phyloP scores from a whole-genome alignment of 257 asterid species.

The Pogostemon cablin region DNA sequence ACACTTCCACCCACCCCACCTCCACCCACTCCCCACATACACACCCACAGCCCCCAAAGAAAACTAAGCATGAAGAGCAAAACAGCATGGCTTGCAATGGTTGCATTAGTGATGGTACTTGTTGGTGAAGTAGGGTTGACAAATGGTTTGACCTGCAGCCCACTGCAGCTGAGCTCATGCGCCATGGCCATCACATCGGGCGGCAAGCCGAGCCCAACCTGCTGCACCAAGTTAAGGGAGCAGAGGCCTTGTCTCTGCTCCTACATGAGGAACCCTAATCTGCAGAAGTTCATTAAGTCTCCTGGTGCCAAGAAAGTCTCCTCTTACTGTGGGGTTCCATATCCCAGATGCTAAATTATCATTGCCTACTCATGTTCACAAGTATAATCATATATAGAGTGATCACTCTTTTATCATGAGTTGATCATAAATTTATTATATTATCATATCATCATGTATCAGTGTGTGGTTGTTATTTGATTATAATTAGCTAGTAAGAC shows the following conservation, averaged over 20 bases:
- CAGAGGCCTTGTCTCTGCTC: constrained; percentile 81
- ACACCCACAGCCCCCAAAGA: not conserved
- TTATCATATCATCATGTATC: too few species aligned
- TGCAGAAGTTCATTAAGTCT: constrained; percentile 70
- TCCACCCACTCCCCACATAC: not conserved
- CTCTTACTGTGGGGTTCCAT: constrained; percentile 53
- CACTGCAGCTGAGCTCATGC: constrained; percentile 75
- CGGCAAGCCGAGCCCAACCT: constrained; percentile 46
- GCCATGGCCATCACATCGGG: constrained; percentile 68
- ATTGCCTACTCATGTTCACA: not conserved
- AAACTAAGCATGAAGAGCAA: constrained; percentile 36
- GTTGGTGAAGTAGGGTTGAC: constrained; percentile 41
- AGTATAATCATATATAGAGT: not conserved
- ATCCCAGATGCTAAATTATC: constrained; percentile 56
- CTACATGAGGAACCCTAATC: constrained; percentile 71
- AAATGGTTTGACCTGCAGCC: constrained; percentile 65
- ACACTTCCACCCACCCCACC: not conserved
- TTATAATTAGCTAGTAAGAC: too few species aligned
- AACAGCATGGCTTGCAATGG: constrained; percentile 35
- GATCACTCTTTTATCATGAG: not conserved
- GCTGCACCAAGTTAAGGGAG: constrained; percentile 72
- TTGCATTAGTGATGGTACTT: constrained; percentile 37
- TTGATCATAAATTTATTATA: not conserved
- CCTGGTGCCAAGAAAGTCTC: constrained; percentile 83
- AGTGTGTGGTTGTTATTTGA: too few species aligned